Percentiles rank a stretch among this genome's conserved stretches.
Conservation (phyloP, 2,329 filamentous ascomycete species). For the Xylariaceae sp. region DNA sequence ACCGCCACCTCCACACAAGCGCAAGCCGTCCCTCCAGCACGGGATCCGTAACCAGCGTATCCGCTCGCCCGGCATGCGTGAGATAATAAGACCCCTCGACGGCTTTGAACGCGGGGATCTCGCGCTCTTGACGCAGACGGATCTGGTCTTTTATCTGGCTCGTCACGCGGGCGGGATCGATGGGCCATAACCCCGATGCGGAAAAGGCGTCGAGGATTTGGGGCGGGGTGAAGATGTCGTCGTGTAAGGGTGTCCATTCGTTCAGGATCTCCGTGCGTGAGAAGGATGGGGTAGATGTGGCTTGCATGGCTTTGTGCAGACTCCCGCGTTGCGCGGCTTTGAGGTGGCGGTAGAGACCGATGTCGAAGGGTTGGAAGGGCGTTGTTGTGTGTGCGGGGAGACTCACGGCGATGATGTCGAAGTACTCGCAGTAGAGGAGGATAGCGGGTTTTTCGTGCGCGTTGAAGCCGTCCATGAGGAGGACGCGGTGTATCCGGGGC, state of each 20-base stretch:
- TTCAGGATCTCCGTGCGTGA: not conserved
- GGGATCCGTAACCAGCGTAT: not conserved
- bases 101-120: not conserved
- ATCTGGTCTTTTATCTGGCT: not conserved
- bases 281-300: too few species aligned
- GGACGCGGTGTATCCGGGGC: not conserved
- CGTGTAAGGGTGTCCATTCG: not conserved
- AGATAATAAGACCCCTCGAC: not conserved
- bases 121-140: not conserved
- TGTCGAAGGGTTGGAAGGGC: not conserved
- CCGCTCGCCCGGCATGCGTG: not conserved
- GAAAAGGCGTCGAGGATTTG: not conserved
- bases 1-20: not conserved
- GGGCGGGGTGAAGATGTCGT: not conserved
- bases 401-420: not conserved
- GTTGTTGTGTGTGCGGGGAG: not conserved
- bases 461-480: not conserved
- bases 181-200: not conserved
- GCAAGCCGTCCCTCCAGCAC: not conserved
- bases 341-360: not conserved
- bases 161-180: not conserved
- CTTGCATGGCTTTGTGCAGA: not conserved
- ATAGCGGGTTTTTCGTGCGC: not conserved
- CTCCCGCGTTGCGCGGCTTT: not conserved
- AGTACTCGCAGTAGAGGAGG: not conserved